Evolutionary conservation across 1,139 yeast species (phyloP).

Genomic region (Saccharomyces hybrid): DNA sequence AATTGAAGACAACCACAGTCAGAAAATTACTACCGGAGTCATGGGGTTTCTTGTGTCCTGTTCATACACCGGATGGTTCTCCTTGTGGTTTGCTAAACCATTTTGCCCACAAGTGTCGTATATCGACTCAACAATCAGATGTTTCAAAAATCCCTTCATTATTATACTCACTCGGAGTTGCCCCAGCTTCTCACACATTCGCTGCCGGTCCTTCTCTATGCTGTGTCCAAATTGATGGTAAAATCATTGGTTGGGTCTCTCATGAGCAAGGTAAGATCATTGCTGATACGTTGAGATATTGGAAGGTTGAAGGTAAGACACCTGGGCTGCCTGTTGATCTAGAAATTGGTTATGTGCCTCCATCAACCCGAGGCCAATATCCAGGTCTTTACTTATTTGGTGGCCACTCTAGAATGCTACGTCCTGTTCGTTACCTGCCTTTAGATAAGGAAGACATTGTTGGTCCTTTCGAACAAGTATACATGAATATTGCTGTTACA

Average conservation of each 20-base stretch:
- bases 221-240: constrained; percentile 91
- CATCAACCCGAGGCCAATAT: constrained; percentile 89
- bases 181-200: constrained; percentile 59
- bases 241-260: constrained; percentile 87
- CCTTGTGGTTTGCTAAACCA: constrained; percentile 98
- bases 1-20: constrained; percentile 93
- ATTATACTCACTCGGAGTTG: constrained; percentile 70
- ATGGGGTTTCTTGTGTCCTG: constrained; percentile 99
- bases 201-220: constrained; percentile 84
- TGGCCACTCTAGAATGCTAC: constrained; percentile 88
- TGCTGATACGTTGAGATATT: constrained; percentile 82
- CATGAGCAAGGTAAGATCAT: constrained; percentile 81
- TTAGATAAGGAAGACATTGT: constrained; percentile 73
- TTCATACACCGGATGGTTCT: constrained; percentile 99
- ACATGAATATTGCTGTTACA: constrained; percentile 91
- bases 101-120: constrained; percentile 88
- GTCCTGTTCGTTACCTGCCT: constrained; percentile 90
- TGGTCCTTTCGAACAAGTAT: constrained; percentile 97
- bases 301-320: constrained; percentile 81
- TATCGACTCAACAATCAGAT: constrained; percentile 70
- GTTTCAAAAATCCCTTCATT: constrained; percentile 63
- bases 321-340: constrained; percentile 70
- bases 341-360: constrained; percentile 94
- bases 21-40: constrained; percentile 94
- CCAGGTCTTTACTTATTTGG: constrained; percentile 92